Evolutionary conservation across 352 stramenopile genomes (phyloP), one percentile per base, ranked within the genome.

Genomic region (Globisporangium polare): DNA sequence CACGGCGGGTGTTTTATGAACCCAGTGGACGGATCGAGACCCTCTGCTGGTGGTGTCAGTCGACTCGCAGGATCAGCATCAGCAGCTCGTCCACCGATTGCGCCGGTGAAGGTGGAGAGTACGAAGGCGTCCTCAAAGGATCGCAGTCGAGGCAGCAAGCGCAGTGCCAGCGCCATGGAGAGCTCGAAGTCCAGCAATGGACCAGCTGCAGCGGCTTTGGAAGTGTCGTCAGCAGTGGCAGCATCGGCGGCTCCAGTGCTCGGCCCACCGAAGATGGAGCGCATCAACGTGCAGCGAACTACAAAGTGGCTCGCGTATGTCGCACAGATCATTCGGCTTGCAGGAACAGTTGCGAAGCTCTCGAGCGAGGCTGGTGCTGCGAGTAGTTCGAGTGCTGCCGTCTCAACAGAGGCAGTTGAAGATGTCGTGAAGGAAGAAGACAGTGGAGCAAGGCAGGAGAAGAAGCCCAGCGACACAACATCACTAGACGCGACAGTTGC

Each of bases 231-330:
- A 10, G 52, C 42, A 27, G 67, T 67, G 1, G 65, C 69, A 12
- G 54, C 75, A 2, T 50, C 61, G 20, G 60, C 59, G 8, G 53
- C 72, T 18, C 59, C 69, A 37, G 53, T 63, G 7, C 53, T 91
- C 33, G 70, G 59, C 1, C 80, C 84, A 0, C 80, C 71, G 0
- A 94, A 92, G 56, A 86, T 94, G 82, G 84, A 94, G 42, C 74
- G 79, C 35, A 83, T 94, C 46, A 89, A 92, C 51, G 82, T 92
- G 13, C 80, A 88, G 53, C 77, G 83, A 20, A 94, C 84, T 41
- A 84, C 76, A 17, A 82, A 72, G 37, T 94, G 82, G 84, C 65
- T 94, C 22, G 71, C 72, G 35, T 89, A 73, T 41, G 72, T 92
- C 1, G 73, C 64, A 8, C 68, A 90, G 57, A 86, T 94, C 53